Percentiles rank a stretch among this genome's conserved stretches.
Evolutionary conservation across 2,329 filamentous ascomycete genomes (phyloP).

Genomic region (Verticillium klebahnii): DNA sequence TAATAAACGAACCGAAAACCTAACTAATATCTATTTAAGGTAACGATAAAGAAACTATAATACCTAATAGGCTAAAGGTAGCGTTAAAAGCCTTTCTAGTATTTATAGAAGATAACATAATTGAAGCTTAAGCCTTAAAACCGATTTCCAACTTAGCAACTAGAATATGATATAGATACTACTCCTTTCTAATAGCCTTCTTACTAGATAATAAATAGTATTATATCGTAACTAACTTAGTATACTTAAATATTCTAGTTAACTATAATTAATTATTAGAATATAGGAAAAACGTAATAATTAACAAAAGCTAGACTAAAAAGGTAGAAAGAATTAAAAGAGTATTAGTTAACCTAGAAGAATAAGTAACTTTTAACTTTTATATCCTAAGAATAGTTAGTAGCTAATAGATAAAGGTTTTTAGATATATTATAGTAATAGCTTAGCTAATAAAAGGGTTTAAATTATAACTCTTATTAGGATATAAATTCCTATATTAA

Average conservation of each 20-base stretch:
- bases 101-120: not conserved
- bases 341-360: not conserved
- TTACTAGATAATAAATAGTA: not conserved
- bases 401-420: not conserved
- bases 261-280: not conserved
- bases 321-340: not conserved
- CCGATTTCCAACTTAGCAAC: not conserved
- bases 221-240: not conserved
- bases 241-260: not conserved
- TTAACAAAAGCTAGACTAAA: not conserved
- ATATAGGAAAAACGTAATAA: not conserved
- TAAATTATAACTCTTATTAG: not conserved
- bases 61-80: too few species aligned
- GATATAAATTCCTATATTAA: conserved; percentile 2
- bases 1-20: too few species aligned
- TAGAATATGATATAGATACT: not conserved
- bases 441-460: not conserved
- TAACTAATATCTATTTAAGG: not conserved
- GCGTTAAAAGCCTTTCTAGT: not conserved
- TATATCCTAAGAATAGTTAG: not conserved
- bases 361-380: not conserved
- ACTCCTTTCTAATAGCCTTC: not conserved
- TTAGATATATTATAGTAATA: not conserved
- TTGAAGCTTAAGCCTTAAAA: not conserved
- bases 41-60: not conserved